Evolutionary conservation across 805 yeast species (phyloP).

Genomic region (Candida hungchunana): DNA sequence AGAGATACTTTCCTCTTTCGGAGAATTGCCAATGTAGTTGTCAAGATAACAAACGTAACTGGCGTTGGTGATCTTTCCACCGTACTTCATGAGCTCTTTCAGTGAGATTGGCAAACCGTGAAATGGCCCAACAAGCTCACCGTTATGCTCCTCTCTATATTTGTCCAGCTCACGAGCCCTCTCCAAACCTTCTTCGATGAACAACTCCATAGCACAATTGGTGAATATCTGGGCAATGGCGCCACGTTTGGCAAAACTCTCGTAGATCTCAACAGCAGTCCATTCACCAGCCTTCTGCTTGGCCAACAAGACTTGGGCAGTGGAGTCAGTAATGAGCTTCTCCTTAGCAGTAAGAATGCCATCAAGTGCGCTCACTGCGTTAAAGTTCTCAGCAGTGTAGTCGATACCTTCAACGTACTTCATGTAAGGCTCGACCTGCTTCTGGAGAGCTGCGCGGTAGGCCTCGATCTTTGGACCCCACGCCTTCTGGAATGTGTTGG

Average conservation of each 20-base stretch:
- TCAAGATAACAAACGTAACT: conserved; percentile 54
- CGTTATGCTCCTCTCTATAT: conserved; percentile 34
- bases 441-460: conserved; percentile 15
- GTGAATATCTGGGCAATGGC: conserved; percentile 52
- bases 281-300: conserved; percentile 30
- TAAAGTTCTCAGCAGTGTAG: conserved; percentile 19
- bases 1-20: conserved; percentile 46
- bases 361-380: conserved; percentile 20
- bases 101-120: conserved; percentile 68
- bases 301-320: conserved; percentile 17
- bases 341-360: conserved; percentile 18
- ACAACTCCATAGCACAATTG: conserved; percentile 34
- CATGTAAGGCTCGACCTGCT: conserved; percentile 22
- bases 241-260: conserved; percentile 55
- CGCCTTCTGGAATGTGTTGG: conserved; percentile 3
- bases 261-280: conserved; percentile 39
- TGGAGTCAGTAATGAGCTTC: conserved; percentile 18
- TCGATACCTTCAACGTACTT: conserved; percentile 16
- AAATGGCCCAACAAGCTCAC: conserved; percentile 56
- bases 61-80: conserved; percentile 54
- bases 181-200: conserved; percentile 54
- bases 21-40: conserved; percentile 30
- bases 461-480: conserved; percentile 23
- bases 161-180: conserved; percentile 56
- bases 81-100: conserved; percentile 59